Evolutionary conservation across 306 rosid species (phyloP).

Genomic region (Fragaria ananassa): DNA sequence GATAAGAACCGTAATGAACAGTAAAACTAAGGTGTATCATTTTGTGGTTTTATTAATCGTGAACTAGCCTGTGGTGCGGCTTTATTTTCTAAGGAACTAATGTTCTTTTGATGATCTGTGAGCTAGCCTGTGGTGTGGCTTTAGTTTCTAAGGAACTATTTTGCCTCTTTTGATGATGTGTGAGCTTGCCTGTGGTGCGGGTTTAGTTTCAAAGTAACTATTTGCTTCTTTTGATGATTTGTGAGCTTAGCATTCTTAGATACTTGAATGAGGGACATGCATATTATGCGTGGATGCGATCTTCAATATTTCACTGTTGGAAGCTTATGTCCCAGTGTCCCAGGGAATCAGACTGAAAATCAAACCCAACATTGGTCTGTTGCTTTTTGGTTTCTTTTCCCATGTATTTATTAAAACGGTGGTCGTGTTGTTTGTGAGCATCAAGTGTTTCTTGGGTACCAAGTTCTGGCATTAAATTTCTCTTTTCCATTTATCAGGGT

Average conservation of each 20-base stretch:
- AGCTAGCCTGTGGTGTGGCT: neutral
- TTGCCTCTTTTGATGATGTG: neutral
- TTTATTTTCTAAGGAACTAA: no score
- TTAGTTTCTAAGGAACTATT: neutral
- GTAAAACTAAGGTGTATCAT: neutral
- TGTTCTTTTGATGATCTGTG: neutral
- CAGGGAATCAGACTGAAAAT: neutral
- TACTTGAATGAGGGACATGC: neutral
- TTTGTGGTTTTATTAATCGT: neutral
- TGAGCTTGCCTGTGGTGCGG: neutral
- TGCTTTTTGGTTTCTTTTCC: neutral
- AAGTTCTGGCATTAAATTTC: neutral
- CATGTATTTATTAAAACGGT: neutral
- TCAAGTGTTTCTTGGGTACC: neutral
- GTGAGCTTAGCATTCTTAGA: neutral
- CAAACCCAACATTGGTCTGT: neutral
- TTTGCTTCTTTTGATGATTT: no score
- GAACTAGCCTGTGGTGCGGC: no score
- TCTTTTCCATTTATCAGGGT: neutral
- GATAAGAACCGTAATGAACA: neutral
- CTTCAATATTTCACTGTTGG: neutral
- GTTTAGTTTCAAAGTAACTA: no score
- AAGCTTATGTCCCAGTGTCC: neutral
- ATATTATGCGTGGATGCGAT: neutral
- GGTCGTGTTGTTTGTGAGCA: neutral